Evolutionary conservation across 352 stramenopile genomes (phyloP), one percentile per base, ranked within the genome.

Genomic region (Phytophthora foliorum): DNA sequence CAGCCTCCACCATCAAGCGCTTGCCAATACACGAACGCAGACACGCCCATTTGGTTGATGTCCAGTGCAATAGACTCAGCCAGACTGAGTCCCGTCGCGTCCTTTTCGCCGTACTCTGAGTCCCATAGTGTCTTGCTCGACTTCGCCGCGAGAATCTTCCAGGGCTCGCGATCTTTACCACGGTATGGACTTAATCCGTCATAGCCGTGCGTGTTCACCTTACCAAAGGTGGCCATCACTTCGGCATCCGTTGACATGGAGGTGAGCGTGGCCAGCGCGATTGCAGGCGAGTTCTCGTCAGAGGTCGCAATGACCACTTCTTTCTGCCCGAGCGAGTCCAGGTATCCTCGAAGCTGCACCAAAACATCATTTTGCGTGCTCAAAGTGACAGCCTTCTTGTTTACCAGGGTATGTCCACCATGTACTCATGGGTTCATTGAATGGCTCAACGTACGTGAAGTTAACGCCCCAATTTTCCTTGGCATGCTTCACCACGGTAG

Each of bases 181-280:
- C n/a, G n/a, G n/a, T n/a, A n/a, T n/a, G n/a, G n/a, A n/a, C n/a
- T n/a, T n/a, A n/a, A n/a, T n/a, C n/a, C n/a, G n/a, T n/a, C n/a
- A n/a, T 88, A 90, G 13, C 80, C 78, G 58, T 88, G 82, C 10
- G 80, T 87, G 51, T 90, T 90, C n/a, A 88, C 61, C 50, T 90
- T 90, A 10, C 34, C 62, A 41, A 88, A 67, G 16, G 75, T 48
- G 10, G 46, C 52, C 39, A 83, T 73, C 9, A 80, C 74, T 3
- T 67, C 34, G 1, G 62, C 14, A 2, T 67, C 51, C 11, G 45
- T 50, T 4, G 75, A 56, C 55, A 88, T 64, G 3, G 45, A 32
- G 13, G 50, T 54, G 10, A 90, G 78, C 14, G 77, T 81, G n/a
- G n/a, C n/a, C n/a, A n/a, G n/a, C n/a, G n/a, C 2, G 64, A 75